A percentile compares a stretch with the other conserved stretches of the same genome.
Conservation (phyloP, 257 asterid genomes). For the Cruciata laevipes region DNA sequence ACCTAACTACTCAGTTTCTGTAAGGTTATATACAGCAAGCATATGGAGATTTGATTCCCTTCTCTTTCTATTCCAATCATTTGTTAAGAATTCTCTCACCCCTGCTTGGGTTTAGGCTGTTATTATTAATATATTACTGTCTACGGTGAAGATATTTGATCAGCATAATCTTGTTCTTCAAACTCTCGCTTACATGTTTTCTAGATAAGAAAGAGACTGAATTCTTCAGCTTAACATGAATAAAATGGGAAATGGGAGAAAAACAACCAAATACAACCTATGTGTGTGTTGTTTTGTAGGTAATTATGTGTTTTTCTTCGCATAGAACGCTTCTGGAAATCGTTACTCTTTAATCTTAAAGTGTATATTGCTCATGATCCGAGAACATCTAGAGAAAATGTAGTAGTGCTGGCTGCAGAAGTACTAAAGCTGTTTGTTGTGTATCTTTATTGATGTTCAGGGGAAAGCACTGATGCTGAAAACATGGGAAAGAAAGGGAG, state of each 20-base stretch:
- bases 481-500: slow-evolving; percentile 95
- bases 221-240: slow-evolving; percentile 8
- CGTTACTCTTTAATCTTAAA: background rate
- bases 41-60: background rate
- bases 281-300: slow-evolving; percentile 9
- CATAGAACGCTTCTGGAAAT: background rate
- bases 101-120: slow-evolving; percentile 2
- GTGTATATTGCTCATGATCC: background rate
- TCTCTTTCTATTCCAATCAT: background rate
- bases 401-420: background rate
- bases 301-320: background rate
- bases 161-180: background rate
- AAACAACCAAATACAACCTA: background rate
- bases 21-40: background rate
- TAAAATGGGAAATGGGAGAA: background rate
- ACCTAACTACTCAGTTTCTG: background rate
- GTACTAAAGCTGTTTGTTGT: slow-evolving; percentile 2
- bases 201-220: background rate
- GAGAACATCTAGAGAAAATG: background rate
- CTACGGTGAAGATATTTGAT: background rate
- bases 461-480: slow-evolving; percentile 69
- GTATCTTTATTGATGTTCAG: slow-evolving; percentile 21
- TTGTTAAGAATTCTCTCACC: slow-evolving; percentile 1
- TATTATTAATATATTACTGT: background rate
- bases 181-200: background rate